Percentiles rank a stretch among this genome's conserved stretches.
These are phyloP conservation scores for Magnolia officinalis DNA, from an alignment of 164 flowering plant genomes.

Conservation along the genomic window DNA sequence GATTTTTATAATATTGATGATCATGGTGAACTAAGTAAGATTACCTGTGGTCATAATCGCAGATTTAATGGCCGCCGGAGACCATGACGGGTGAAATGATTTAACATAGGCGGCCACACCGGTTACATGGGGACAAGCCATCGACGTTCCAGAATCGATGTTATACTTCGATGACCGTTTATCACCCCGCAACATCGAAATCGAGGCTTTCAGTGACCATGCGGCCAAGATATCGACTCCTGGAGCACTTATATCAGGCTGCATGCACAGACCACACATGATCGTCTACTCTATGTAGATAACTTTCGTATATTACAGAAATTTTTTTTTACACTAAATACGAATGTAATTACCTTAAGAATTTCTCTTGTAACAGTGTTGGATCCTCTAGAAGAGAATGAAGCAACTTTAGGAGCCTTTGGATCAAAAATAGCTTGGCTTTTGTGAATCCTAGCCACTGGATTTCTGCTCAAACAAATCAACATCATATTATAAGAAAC, in stretches of 20 bases:
- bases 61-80: slow-evolving; percentile 7
- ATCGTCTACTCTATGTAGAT: too few relatives aligned
- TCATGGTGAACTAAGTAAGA: too few relatives aligned
- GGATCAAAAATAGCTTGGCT: too few relatives aligned
- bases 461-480: too few relatives aligned
- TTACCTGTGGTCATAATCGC: slow-evolving; percentile 11
- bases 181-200: not conserved
- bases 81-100: slow-evolving; percentile 12
- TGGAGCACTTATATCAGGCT: slow-evolving; percentile 13
- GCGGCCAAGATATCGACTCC: slow-evolving; percentile 8
- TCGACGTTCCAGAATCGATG: not conserved
- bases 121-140: slow-evolving; percentile 7
- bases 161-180: not conserved
- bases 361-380: slow-evolving; percentile 63
- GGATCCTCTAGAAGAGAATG: slow-evolving; percentile 84
- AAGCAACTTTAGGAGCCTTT: slow-evolving; percentile 56
- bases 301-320: too few relatives aligned
- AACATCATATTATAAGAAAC: too few relatives aligned
- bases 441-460: too few relatives aligned
- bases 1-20: too few relatives aligned
- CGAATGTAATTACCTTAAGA: slow-evolving; percentile 48
- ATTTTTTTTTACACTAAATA: not conserved
- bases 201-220: not conserved
- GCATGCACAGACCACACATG: not conserved
- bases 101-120: slow-evolving; percentile 9